These are phyloP conservation scores for Arthroderma sp. DNA, from an alignment of 2,329 filamentous ascomycete species.

Conservation along the genomic window DNA sequence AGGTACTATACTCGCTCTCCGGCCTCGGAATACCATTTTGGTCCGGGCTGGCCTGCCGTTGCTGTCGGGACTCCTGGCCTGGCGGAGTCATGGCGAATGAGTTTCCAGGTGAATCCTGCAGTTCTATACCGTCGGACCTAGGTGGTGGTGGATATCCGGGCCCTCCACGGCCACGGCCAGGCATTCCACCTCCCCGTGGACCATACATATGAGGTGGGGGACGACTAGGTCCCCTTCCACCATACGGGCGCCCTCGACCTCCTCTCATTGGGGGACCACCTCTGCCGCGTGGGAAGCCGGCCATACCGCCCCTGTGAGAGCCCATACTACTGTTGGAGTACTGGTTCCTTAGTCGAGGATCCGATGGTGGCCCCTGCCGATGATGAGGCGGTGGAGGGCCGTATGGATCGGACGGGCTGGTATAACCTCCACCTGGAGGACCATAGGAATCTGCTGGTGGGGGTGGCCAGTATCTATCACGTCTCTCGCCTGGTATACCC, in stretches of 20 bases:
- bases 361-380: slow-evolving; percentile 21
- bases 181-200: slow-evolving; percentile 14
- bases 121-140: slow-evolving; percentile 37
- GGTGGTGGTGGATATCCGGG: slow-evolving; percentile 36
- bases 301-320: slow-evolving; percentile 26
- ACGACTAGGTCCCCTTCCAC: slow-evolving; percentile 10
- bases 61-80: slow-evolving; percentile 51
- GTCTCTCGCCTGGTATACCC: neutral
- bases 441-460: slow-evolving; percentile 13
- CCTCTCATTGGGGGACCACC: slow-evolving; percentile 40
- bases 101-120: slow-evolving; percentile 58
- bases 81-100: slow-evolving; percentile 17
- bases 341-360: slow-evolving; percentile 32
- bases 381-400: slow-evolving; percentile 17
- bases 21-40: slow-evolving; percentile 43
- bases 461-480: neutral
- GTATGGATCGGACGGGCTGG: slow-evolving; percentile 23
- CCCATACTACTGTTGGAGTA: slow-evolving; percentile 36
- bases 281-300: slow-evolving; percentile 40
- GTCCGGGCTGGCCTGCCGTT: slow-evolving; percentile 13
- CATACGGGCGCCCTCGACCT: slow-evolving; percentile 29
- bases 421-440: slow-evolving; percentile 24
- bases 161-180: slow-evolving; percentile 33
- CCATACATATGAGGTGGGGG: slow-evolving; percentile 33
- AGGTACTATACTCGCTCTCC: slow-evolving; percentile 57